Evolutionary conservation across 805 yeast species (phyloP).

Genomic region (Grigorovia transvaalensis): DNA sequence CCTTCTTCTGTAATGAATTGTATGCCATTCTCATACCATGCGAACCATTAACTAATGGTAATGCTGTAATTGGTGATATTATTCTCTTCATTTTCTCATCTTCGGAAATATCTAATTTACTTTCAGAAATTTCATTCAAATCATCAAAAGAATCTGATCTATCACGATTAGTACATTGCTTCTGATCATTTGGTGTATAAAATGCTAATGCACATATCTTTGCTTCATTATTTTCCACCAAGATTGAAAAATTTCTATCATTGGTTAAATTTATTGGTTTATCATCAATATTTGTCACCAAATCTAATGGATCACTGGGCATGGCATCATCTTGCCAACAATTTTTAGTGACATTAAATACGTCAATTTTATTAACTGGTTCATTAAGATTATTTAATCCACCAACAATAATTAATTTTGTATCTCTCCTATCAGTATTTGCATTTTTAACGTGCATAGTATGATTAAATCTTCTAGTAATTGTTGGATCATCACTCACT

Average conservation of each 20-base stretch:
- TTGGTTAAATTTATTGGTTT: conserved; percentile 8
- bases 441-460: conserved; percentile 31
- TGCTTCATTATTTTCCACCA: conserved; percentile 22
- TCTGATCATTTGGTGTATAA: conserved; percentile 10
- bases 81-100: conserved; percentile 2
- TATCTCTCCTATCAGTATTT: conserved; percentile 18
- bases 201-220: conserved; percentile 21
- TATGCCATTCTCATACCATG: conserved; percentile 25
- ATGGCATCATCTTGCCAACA: conserved; percentile 20
- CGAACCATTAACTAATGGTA: conserved; percentile 25
- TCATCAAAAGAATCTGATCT: background rate
- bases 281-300: conserved; percentile 17
- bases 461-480: conserved; percentile 41
- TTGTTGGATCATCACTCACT: conserved; percentile 32
- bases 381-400: conserved; percentile 24
- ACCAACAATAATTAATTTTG: conserved; percentile 24
- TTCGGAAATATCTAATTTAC: background rate
- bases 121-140: background rate
- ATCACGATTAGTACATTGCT: background rate
- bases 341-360: conserved; percentile 18
- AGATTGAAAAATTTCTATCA: conserved; percentile 18
- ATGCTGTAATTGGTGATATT: conserved; percentile 24
- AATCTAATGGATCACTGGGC: conserved; percentile 6
- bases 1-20: conserved; percentile 13
- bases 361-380: conserved; percentile 20